These are phyloP conservation scores for Solanum infundibuliforme DNA, from an alignment of 257 asterid genomes.

Conservation along the genomic window DNA sequence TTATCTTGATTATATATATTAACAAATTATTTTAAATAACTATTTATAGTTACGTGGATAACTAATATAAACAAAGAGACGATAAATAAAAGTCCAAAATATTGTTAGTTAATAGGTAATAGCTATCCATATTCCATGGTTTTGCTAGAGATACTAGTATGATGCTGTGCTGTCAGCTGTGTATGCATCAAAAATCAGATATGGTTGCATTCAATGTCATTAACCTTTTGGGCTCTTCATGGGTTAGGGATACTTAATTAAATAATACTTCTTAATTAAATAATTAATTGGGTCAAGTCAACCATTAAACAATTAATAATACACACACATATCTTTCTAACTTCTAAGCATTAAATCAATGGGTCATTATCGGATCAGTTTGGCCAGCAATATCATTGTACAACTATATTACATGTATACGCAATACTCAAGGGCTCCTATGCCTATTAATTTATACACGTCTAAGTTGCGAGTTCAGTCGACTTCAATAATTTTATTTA, in stretches of 20 bases:
- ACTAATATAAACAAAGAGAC: too few relatives aligned
- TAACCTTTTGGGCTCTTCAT: constrained; percentile 11
- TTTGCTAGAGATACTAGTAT: background rate
- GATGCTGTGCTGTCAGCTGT: background rate
- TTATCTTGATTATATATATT: too few relatives aligned
- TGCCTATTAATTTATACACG: background rate
- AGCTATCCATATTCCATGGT: background rate
- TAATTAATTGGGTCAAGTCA: background rate
- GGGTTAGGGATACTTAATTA: constrained; percentile 5
- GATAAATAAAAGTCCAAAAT: background rate
- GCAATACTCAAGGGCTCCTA: background rate
- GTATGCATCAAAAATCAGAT: background rate
- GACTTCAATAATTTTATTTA: too few relatives aligned
- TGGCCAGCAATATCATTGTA: background rate
- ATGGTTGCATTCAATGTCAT: constrained; percentile 6
- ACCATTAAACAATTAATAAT: background rate
- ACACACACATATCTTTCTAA: background rate
- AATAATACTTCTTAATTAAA: background rate
- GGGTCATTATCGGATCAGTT: background rate
- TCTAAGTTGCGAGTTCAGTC: too few relatives aligned
- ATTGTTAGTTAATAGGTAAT: background rate
- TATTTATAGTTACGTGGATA: background rate
- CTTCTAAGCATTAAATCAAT: background rate
- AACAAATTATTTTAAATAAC: too few relatives aligned
- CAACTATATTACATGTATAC: background rate